Conservation (phyloP, 2,329 filamentous ascomycete species). For the Penicillium sp. region DNA sequence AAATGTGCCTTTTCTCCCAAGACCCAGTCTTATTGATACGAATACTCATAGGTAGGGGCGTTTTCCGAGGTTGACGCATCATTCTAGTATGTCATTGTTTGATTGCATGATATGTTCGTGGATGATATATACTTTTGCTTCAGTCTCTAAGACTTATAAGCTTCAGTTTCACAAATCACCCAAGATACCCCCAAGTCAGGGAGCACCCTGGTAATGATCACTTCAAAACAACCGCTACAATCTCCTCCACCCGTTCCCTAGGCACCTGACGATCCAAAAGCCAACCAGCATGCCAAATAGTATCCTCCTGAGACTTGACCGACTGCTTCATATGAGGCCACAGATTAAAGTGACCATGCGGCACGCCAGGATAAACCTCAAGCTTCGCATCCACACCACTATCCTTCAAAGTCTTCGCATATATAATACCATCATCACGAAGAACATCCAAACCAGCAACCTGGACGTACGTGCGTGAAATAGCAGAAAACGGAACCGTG, state of each 20-base stretch:
- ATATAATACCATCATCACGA: conserved; percentile 56
- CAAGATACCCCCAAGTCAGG: no score
- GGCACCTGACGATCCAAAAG: conserved; percentile 4
- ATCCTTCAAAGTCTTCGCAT: conserved; percentile 50
- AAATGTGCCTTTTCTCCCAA: no score
- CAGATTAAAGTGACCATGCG: conserved; percentile 35
- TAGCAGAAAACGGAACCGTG: neutral
- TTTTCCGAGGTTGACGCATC: no score
- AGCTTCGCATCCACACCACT: conserved; percentile 48
- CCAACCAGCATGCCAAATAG: conserved; percentile 14
- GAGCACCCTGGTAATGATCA: neutral
- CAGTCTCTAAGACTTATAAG: no score
- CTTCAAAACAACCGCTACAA: neutral
- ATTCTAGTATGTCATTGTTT: no score
- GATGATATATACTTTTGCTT: no score
- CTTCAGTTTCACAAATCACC: no score
- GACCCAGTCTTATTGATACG: no score
- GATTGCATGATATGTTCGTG: no score
- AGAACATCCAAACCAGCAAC: conserved; percentile 54
- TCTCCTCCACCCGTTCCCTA: neutral
- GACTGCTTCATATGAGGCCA: conserved; percentile 16
- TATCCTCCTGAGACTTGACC: conserved; percentile 14
- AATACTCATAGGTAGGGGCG: no score
- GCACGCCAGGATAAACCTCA: conserved; percentile 48
- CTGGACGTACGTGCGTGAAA: conserved; percentile 48